Evolutionary conservation across 2,329 filamentous ascomycete genomes (phyloP), one percentile per base, ranked within the genome.

Genomic region (Torrubiella hemipterigena): DNA sequence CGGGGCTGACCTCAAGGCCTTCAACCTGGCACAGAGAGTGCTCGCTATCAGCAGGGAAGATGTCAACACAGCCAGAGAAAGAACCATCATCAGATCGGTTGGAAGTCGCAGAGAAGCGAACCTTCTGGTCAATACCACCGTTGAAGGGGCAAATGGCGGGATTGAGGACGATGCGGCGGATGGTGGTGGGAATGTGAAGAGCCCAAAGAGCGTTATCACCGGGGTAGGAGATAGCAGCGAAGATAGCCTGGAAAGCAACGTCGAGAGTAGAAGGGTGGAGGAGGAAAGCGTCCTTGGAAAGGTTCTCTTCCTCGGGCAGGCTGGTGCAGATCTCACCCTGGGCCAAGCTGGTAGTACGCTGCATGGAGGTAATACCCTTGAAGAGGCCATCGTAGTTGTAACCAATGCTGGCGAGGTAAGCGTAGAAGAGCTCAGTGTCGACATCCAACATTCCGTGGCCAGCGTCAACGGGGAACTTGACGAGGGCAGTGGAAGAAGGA

Each of bases 241-340:
- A 42, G 8, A 49, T 35, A 5, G 48, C 37, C 35, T 61, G 58
- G 33, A 61, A 48, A 2, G 50, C 48, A 1, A 43, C 42, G 25
- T 60, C 57, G 0, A 61, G 39, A 3, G 45, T 37, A 1, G 40
- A 49, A 0, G 57, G 56, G 27, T 58, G 56, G 1, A 59, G 39
- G 5, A 53, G 32, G 9, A 44, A 39, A 3, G 34, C 27, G 4
- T 33, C 29, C 14, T 34, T 30, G 4, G 27, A n/a, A n/a, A n/a
- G 32, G 7, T 25, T 35, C 10, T 15, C 31, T 12, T 34, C 11
- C 22, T 35, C 33, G 4, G 15, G 31, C 20, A 34, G 35, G 26
- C 12, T 36, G 11, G 32, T 44, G 40, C 16, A 41, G 24, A 33
- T 38, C 15, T 32, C 20, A 33, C 34, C 34, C 19, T 30, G 22